Conservation (phyloP, 2,329 filamentous ascomycete species). For the Alternaria triticina region DNA sequence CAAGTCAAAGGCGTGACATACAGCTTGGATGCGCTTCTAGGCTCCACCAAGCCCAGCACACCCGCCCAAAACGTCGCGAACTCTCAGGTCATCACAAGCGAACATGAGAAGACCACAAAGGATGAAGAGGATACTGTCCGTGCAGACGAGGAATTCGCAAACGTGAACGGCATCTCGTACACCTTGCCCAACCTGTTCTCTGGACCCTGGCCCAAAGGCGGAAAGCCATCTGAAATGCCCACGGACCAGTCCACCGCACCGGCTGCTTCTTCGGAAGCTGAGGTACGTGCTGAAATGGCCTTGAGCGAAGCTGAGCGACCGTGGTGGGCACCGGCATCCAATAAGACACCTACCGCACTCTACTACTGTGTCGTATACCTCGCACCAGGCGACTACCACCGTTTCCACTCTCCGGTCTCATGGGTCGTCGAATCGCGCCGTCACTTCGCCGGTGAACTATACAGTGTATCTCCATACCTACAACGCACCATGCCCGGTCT, state of each 20-base stretch:
- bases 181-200: constrained; percentile 87
- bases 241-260: constrained; percentile 76
- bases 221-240: constrained; percentile 58
- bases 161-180: constrained; percentile 94
- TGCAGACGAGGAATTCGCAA: constrained; percentile 89
- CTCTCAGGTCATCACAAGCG: constrained; percentile 28
- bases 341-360: constrained; percentile 66
- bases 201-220: constrained; percentile 60
- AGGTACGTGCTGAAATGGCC: constrained; percentile 84
- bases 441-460: constrained; percentile 97
- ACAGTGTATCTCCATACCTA: constrained; percentile 92
- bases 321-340: constrained; percentile 55
- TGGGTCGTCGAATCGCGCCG: constrained; percentile 95
- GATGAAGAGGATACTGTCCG: constrained; percentile 70
- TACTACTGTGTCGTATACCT: constrained; percentile 97
- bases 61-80: constrained; percentile 52
- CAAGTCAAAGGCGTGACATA: constrained; percentile 99
- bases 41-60: constrained; percentile 52
- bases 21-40: constrained; percentile 89
- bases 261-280: constrained; percentile 75
- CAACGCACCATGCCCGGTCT: constrained; percentile 90
- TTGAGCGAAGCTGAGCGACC: constrained; percentile 65
- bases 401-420: constrained; percentile 92
- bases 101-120: constrained; percentile 36
- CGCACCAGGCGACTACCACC: constrained; percentile 96